Percentiles rank a stretch among this genome's conserved stretches.
phyloP scores from a whole-genome alignment of 202 grass and related monocot genomes.

The Brachypodium distachyon region DNA sequence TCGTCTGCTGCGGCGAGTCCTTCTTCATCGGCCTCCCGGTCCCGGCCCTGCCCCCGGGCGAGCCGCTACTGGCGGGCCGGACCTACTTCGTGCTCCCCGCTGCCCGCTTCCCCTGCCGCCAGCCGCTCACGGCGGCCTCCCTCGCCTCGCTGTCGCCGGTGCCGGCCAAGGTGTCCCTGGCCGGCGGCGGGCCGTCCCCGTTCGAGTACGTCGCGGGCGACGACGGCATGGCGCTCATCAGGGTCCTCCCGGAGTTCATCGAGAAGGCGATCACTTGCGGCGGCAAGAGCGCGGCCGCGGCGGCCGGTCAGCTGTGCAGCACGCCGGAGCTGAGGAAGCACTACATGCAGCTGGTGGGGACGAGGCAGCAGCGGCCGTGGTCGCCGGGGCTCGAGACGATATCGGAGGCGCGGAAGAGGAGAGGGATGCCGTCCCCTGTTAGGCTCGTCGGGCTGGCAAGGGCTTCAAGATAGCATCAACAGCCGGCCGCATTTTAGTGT shows the following conservation, averaged over 20 bases:
- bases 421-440: slow-evolving; percentile 29
- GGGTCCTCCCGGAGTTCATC: slow-evolving; percentile 78
- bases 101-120: slow-evolving; percentile 38
- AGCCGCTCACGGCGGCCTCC: slow-evolving; percentile 63
- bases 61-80: slow-evolving; percentile 48
- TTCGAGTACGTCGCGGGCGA: slow-evolving; percentile 67
- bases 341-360: slow-evolving; percentile 76
- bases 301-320: slow-evolving; percentile 47
- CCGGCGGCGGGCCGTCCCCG: slow-evolving; percentile 33
- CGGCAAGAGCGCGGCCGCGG: neutral
- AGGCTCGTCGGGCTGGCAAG: slow-evolving; percentile 22
- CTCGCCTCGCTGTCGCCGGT: slow-evolving; percentile 66
- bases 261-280: slow-evolving; percentile 44
- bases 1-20: slow-evolving; percentile 61
- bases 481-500: too few relatives aligned
- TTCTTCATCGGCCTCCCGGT: slow-evolving; percentile 84
- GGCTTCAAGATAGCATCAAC: slow-evolving; percentile 19
- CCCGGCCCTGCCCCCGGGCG: slow-evolving; percentile 39
- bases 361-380: slow-evolving; percentile 52
- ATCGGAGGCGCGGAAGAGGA: slow-evolving; percentile 39
- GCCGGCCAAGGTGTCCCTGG: slow-evolving; percentile 24
- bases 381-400: slow-evolving; percentile 88
- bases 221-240: slow-evolving; percentile 62
- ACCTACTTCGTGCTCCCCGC: slow-evolving; percentile 86
- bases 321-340: slow-evolving; percentile 91